Percentiles rank a stretch among this genome's conserved stretches.
These are phyloP conservation scores for Dendrostoma leiphaemia DNA, from an alignment of 2,329 filamentous ascomycete genomes.

Conservation along the genomic window DNA sequence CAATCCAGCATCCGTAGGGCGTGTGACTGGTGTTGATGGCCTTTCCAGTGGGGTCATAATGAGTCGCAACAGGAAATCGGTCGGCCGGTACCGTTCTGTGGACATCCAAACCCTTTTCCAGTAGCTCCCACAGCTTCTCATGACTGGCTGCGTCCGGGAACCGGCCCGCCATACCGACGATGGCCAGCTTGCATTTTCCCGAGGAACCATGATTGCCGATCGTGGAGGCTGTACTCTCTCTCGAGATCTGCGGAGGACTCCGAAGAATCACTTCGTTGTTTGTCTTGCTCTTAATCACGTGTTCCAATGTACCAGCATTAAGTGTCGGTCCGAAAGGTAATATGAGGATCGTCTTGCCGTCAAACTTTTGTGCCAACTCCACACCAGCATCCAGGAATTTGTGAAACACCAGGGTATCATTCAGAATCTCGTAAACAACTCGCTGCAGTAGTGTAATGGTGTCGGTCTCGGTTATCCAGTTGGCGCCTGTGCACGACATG, in stretches of 20 bases:
- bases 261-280: conserved; percentile 42
- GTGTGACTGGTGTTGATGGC: conserved; percentile 74
- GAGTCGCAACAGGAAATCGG: conserved; percentile 70
- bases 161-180: conserved; percentile 78
- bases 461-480: conserved; percentile 37
- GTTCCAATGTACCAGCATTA: conserved; percentile 44
- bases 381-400: conserved; percentile 48
- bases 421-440: conserved; percentile 48
- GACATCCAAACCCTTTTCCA: conserved; percentile 73
- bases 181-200: conserved; percentile 70
- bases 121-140: conserved; percentile 72
- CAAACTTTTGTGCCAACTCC: conserved; percentile 38
- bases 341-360: conserved; percentile 40
- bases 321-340: conserved; percentile 51
- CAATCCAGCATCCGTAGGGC: conserved; percentile 71
- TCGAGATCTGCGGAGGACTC: conserved; percentile 32
- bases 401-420: conserved; percentile 46
- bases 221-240: conserved; percentile 31
- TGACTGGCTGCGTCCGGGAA: conserved; percentile 72
- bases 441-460: conserved; percentile 41
- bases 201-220: conserved; percentile 47
- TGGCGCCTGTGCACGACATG: conserved; percentile 50
- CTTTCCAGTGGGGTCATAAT: conserved; percentile 71
- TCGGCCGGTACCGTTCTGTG: conserved; percentile 66
- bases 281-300: conserved; percentile 40